A percentile compares a stretch with the other conserved stretches of the same genome.
phyloP scores from a whole-genome alignment of 2,329 filamentous ascomycete species.

The Pseudodiploospora longispora region DNA sequence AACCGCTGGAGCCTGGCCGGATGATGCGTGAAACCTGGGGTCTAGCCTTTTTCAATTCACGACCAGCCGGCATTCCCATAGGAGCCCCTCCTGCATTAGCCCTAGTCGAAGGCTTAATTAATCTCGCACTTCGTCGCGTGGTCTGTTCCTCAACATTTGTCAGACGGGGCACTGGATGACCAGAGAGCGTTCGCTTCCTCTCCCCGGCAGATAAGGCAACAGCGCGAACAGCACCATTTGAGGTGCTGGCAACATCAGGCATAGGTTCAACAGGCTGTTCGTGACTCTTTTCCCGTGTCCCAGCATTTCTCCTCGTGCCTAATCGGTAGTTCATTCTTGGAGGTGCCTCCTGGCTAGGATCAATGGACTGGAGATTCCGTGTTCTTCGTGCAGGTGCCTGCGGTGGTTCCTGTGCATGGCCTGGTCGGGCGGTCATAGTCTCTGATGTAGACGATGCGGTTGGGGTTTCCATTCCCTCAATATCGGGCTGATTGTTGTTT shows the following conservation, averaged over 20 bases:
- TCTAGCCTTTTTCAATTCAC: slow-evolving; percentile 79
- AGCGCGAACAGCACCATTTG: slow-evolving; percentile 28
- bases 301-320: slow-evolving; percentile 34
- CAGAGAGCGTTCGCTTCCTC: slow-evolving; percentile 87
- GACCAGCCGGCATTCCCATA: slow-evolving; percentile 47
- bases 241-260: slow-evolving; percentile 31
- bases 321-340: slow-evolving; percentile 56
- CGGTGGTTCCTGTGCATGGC: slow-evolving; percentile 34
- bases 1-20: slow-evolving; percentile 55
- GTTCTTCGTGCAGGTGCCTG: slow-evolving; percentile 46
- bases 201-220: slow-evolving; percentile 43
- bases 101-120: slow-evolving; percentile 65
- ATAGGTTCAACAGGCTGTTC: slow-evolving; percentile 27
- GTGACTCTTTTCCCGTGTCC: slow-evolving; percentile 26
- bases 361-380: slow-evolving; percentile 44
- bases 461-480: slow-evolving; percentile 58
- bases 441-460: slow-evolving; percentile 18
- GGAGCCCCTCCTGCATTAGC: slow-evolving; percentile 49
- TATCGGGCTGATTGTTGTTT: slow-evolving; percentile 28
- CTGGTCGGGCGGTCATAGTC: slow-evolving; percentile 14
- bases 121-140: slow-evolving; percentile 60
- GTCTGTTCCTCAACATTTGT: slow-evolving; percentile 50
- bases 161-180: slow-evolving; percentile 55
- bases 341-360: slow-evolving; percentile 48
- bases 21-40: slow-evolving; percentile 61